Percentiles rank a stretch among this genome's conserved stretches.
Conservation (phyloP, 1,284 basidiomycete species). For the Moniliophthora roreri region DNA sequence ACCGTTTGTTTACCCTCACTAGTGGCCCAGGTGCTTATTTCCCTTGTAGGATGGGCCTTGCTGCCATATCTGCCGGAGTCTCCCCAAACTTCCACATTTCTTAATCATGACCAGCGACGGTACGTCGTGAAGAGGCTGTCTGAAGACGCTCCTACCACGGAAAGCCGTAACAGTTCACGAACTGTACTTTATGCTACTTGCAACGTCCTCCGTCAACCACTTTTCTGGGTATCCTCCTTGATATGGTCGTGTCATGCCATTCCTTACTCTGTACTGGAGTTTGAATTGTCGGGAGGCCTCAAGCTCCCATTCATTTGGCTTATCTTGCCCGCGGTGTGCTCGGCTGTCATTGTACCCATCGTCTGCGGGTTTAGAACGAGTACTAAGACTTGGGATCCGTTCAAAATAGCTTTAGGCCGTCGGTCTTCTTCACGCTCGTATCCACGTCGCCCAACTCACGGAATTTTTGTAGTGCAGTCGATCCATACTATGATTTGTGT, state of each 20-base stretch:
- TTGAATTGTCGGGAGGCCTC: constrained; percentile 9
- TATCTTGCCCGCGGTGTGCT: constrained; percentile 17
- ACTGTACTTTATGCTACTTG: constrained; percentile 7
- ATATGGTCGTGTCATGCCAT: constrained; percentile 19
- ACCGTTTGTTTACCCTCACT: not conserved
- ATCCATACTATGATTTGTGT: constrained; percentile 1
- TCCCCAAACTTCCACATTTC: constrained; percentile 18
- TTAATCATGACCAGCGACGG: constrained; percentile 11
- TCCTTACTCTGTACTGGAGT: too few relatives aligned
- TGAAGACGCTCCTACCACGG: constrained; percentile 14
- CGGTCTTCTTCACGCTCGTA: not conserved
- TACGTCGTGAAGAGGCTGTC: constrained; percentile 16
- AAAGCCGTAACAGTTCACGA: constrained; percentile 14
- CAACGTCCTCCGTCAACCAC: constrained; percentile 13
- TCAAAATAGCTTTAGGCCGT: constrained; percentile 12
- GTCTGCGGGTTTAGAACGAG: constrained; percentile 13
- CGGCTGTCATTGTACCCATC: constrained; percentile 11
- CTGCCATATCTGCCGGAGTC: constrained; percentile 19
- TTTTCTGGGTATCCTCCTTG: constrained; percentile 18
- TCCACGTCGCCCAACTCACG: too few relatives aligned
- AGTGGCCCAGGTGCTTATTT: not conserved
- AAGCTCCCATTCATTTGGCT: constrained; percentile 18
- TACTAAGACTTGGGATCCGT: constrained; percentile 12
- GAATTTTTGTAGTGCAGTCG: not conserved
- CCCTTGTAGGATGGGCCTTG: constrained; percentile 14